Evolutionary conservation across 1,284 basidiomycete genomes (phyloP), one percentile per base, ranked within the genome.

Genomic region (Cryptococcus sp.): DNA sequence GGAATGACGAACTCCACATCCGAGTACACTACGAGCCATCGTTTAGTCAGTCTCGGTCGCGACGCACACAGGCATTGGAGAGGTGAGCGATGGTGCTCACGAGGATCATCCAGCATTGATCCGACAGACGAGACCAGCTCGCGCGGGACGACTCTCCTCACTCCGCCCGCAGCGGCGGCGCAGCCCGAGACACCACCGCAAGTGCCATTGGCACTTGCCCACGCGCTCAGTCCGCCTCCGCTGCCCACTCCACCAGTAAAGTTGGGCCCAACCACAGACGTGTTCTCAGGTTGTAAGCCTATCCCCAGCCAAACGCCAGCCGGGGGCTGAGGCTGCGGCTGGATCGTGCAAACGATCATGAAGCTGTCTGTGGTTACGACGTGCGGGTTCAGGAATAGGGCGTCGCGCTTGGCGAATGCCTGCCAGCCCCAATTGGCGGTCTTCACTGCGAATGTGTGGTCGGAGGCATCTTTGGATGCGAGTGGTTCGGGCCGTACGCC

Each of bases 401-500:
- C 75, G 59, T 92, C 89, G 62, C 91, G 82, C 52, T 85, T 84
- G 25, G 89, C 87, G 75, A 93, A 93, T 70, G 70, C 79, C 58
- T 83, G 87, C 88, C 88, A 90, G 75, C 89, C 89, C 89, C 89
- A 90, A 71, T 91, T 90, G 45, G 87, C 86, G 4, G 88, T 90
- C 80, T 89, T 89, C 74, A 85, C 86, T 13, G 88, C 90, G 65
- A 91, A 93, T 1, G 87, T 86, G 72, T 92, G 91, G 64, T 92
- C 88, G 52, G 86, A 83, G 0, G 91, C 91, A 71, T 93, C 91
- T 72, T 91, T 92, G 48, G 81, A 75, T 60, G 88, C 19, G 81
- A 74, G 57, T 2, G 63, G 62, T 23, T 64, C 52, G 38, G 56
- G 22, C 57, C 69, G 69, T 56, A 53, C 48, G n/a, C 59, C 61